Conservation (phyloP, 2,329 filamentous ascomycete species). For the Metarhizium sp. region DNA sequence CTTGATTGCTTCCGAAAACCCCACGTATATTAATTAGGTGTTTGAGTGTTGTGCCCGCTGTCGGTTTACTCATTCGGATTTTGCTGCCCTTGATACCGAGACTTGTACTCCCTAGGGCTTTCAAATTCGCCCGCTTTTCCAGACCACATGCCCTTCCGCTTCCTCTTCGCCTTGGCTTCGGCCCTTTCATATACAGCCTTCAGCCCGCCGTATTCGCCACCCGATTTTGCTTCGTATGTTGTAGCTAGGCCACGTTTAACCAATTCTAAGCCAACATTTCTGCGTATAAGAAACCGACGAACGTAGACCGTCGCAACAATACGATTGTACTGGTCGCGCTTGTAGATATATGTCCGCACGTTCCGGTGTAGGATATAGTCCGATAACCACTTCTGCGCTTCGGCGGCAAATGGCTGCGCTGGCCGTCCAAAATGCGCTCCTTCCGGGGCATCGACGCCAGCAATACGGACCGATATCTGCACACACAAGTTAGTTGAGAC, state of each 20-base stretch:
- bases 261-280: conserved; percentile 86
- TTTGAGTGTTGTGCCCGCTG: background rate
- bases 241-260: conserved; percentile 75
- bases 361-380: conserved; percentile 60
- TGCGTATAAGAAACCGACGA: conserved; percentile 56
- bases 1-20: background rate
- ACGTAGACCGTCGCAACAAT: conserved; percentile 80
- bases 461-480: conserved; percentile 79
- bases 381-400: conserved; percentile 76
- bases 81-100: conserved; percentile 19
- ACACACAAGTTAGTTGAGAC: background rate
- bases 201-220: conserved; percentile 75
- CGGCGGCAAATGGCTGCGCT: conserved; percentile 72
- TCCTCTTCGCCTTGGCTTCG: conserved; percentile 56
- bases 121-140: conserved; percentile 56
- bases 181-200: conserved; percentile 55
- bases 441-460: conserved; percentile 90
- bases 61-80: conserved; percentile 4
- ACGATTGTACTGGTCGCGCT: conserved; percentile 84
- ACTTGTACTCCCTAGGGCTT: conserved; percentile 85
- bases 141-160: conserved; percentile 67
- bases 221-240: conserved; percentile 86
- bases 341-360: conserved; percentile 76
- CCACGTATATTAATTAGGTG: background rate
- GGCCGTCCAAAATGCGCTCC: conserved; percentile 83